phyloP scores from a whole-genome alignment of 805 yeast species.

The Candida sithepensis region DNA sequence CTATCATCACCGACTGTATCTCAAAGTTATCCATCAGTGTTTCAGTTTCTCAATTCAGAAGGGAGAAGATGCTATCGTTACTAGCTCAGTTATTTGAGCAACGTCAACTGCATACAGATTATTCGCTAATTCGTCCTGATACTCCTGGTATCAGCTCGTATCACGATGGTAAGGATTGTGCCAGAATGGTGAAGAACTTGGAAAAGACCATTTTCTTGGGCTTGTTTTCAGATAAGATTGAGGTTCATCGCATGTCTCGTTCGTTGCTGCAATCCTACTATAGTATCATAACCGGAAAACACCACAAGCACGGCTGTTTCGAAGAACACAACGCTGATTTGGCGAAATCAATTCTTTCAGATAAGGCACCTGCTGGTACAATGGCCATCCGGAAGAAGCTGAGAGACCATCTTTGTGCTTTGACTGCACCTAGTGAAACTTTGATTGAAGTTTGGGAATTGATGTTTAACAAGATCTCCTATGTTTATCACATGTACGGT shows the following conservation, averaged over 20 bases:
- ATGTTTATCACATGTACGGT: conserved; percentile 5
- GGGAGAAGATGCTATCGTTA: conserved; percentile 36
- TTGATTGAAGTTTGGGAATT: conserved; percentile 39
- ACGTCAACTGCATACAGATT: conserved; percentile 26
- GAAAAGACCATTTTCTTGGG: conserved; percentile 52
- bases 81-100: conserved; percentile 37
- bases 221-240: conserved; percentile 48
- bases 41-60: conserved; percentile 16
- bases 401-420: conserved; percentile 36
- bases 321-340: conserved; percentile 33
- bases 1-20: conserved; percentile 34
- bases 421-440: conserved; percentile 36
- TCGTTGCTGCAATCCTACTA: conserved; percentile 33
- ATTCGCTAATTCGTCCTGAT: neutral
- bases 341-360: conserved; percentile 44
- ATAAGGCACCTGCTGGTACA: conserved; percentile 62
- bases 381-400: conserved; percentile 71
- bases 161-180: conserved; percentile 28
- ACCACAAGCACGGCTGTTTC: conserved; percentile 24
- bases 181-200: conserved; percentile 34
- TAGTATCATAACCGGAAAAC: conserved; percentile 15
- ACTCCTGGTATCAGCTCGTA: conserved; percentile 2
- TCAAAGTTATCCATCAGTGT: conserved; percentile 28
- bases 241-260: conserved; percentile 45
- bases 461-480: conserved; percentile 37